A percentile compares a stretch with the other conserved stretches of the same genome.
Evolutionary conservation across 2,329 filamentous ascomycete species (phyloP).

Genomic region (Pseudogymnoascus sp.): DNA sequence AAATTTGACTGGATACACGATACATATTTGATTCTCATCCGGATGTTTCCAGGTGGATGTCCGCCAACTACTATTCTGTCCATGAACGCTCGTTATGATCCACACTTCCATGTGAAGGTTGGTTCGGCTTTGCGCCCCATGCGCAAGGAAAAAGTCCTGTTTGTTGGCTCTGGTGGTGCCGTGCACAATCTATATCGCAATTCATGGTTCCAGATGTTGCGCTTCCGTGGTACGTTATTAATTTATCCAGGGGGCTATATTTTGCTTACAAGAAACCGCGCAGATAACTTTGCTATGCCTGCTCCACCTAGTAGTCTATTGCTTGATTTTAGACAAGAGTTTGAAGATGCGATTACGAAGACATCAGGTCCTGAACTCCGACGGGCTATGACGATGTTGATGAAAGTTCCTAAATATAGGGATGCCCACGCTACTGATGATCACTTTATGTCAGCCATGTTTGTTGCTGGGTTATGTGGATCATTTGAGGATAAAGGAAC

Average conservation of each 20-base stretch:
- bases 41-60: conserved; percentile 56
- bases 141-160: conserved; percentile 46
- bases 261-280: not conserved
- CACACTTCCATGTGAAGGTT: conserved; percentile 47
- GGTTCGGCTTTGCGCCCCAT: conserved; percentile 49
- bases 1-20: conserved; percentile 65
- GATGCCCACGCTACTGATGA: conserved; percentile 66
- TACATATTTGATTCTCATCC: conserved; percentile 58
- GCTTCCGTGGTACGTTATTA: conserved; percentile 11
- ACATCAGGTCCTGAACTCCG: conserved; percentile 48
- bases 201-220: conserved; percentile 56
- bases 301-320: conserved; percentile 53
- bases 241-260: not conserved
- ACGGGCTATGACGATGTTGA: conserved; percentile 50
- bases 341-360: conserved; percentile 52
- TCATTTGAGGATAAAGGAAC: conserved; percentile 39
- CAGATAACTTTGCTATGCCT: conserved; percentile 54
- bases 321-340: conserved; percentile 59
- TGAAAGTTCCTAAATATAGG: conserved; percentile 60
- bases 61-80: conserved; percentile 55
- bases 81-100: conserved; percentile 46
- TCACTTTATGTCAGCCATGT: conserved; percentile 60
- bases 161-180: conserved; percentile 55
- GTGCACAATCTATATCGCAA: conserved; percentile 68
- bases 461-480: conserved; percentile 52